These are phyloP conservation scores for Sapria himalayana DNA, from an alignment of 345 rosid genomes.

Conservation along the genomic window DNA sequence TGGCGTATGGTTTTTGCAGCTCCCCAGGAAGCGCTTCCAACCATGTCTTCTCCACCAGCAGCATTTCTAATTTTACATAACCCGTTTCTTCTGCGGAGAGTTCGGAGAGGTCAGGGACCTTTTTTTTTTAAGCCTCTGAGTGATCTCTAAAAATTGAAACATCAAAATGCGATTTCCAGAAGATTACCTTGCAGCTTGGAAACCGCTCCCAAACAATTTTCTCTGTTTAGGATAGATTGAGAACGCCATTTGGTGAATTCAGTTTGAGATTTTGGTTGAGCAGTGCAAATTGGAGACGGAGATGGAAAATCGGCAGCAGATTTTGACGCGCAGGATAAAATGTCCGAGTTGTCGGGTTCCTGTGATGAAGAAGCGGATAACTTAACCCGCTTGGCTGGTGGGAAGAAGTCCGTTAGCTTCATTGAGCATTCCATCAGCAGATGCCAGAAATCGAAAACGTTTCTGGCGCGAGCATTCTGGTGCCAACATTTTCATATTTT, in stretches of 20 bases:
- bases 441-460: too few relatives aligned
- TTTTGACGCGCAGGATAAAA: slow-evolving; percentile 6
- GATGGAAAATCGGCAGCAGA: slow-evolving; percentile 4
- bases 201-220: slow-evolving; percentile 36
- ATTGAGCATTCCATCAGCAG: slow-evolving; percentile 48
- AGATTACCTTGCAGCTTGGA: slow-evolving; percentile 27
- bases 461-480: too few relatives aligned
- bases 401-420: slow-evolving; percentile 43
- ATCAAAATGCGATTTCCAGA: not conserved
- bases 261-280: slow-evolving; percentile 30
- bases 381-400: slow-evolving; percentile 58
- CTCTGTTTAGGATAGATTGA: slow-evolving; percentile 46
- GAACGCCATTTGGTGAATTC: slow-evolving; percentile 46
- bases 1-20: slow-evolving; percentile 44
- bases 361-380: slow-evolving; percentile 11
- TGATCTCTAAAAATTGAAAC: slow-evolving; percentile 1
- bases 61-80: slow-evolving; percentile 43
- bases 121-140: not conserved
- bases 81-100: slow-evolving; percentile 20
- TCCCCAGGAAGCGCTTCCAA: slow-evolving; percentile 47
- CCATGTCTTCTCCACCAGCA: slow-evolving; percentile 82
- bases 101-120: not conserved
- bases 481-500: too few relatives aligned
- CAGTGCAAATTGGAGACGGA: slow-evolving; percentile 13
- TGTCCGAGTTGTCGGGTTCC: slow-evolving; percentile 11